Base-by-base conservation (phyloP, 345 rosid species). In the Sisymbrium altissimum region DNA sequence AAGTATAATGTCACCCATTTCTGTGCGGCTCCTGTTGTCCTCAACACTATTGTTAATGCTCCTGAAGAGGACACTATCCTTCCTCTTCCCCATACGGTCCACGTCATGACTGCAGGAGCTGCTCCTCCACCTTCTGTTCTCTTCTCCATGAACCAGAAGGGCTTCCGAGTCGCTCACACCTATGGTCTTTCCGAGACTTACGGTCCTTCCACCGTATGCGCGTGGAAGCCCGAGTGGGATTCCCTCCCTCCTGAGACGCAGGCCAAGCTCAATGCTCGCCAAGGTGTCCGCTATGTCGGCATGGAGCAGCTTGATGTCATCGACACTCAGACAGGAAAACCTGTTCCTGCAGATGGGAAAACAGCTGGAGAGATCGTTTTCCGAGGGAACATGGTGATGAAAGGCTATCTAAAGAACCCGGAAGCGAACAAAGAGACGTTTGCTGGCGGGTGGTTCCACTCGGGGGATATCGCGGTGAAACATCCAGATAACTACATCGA, bases 211-310 rank as follows among this genome's bases (percentile, higher is more conserved):
- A 86, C 96, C 0, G 79, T 95, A 13, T 90, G 98, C 52, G 96
- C 94, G 3, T 86, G 96, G 98, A 90, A 92, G 70, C 98, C 97
- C 0, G 96, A 87, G 77, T 90, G 98, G 99, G 94, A 95, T 38
- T 83, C 86, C 3, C 77, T 84, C 53, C 89, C 97, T 33, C 88
- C 85, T 7, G 86, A 86, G 70, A 60, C 70, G 45, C 96, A 87
- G 71, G 97, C 97, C 27, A 91, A 89, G 43, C 84, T 95, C 30
- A 95, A 89, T 59, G 88, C 99, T 1, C 97, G 99, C 64, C 99
- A 95, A 69, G 99, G 99, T 13, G 94, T 95, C 4, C 84, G 86
- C 21, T 89, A 85, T 66, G 76, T 76, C 40, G 82, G 87, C 69
- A 66, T 90, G 86, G 97, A 92, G 64, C 77, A 81, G 38, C 83